Conservation (phyloP, 257 asterid genomes). For the Parsonsia alboflavescens region DNA sequence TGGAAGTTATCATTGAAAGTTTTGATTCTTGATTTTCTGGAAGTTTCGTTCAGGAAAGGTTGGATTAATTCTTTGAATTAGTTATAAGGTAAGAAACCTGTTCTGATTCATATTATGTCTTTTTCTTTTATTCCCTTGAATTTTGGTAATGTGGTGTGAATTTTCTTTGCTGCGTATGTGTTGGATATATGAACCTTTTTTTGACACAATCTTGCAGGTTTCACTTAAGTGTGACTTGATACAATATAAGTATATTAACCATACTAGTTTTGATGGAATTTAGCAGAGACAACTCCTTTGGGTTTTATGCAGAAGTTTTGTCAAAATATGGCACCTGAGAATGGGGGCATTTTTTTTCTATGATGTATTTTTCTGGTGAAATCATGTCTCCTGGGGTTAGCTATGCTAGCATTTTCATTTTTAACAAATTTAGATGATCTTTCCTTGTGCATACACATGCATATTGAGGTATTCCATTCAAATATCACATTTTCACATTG, state of each 20-base stretch:
- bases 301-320: neutral
- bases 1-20: neutral
- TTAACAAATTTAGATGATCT: too few relatives aligned
- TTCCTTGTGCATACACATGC: too few relatives aligned
- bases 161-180: too few relatives aligned
- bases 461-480: too few relatives aligned
- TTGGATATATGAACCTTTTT: neutral
- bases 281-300: neutral
- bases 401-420: too few relatives aligned
- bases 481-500: too few relatives aligned
- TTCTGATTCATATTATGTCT: constrained; percentile 20
- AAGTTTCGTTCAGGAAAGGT: constrained; percentile 1
- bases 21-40: neutral
- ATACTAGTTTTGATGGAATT: neutral
- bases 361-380: too few relatives aligned
- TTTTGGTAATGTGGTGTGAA: neutral
- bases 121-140: neutral
- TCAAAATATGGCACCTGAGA: too few relatives aligned
- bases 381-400: too few relatives aligned
- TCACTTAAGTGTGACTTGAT: neutral
- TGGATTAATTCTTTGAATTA: neutral
- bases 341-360: too few relatives aligned
- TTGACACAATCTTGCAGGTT: neutral
- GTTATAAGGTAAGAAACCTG: constrained; percentile 80
- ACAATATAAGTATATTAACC: neutral